These are phyloP conservation scores for Lentinula edodes DNA, from an alignment of 768 basidiomycete genomes.

Conservation along the genomic window DNA sequence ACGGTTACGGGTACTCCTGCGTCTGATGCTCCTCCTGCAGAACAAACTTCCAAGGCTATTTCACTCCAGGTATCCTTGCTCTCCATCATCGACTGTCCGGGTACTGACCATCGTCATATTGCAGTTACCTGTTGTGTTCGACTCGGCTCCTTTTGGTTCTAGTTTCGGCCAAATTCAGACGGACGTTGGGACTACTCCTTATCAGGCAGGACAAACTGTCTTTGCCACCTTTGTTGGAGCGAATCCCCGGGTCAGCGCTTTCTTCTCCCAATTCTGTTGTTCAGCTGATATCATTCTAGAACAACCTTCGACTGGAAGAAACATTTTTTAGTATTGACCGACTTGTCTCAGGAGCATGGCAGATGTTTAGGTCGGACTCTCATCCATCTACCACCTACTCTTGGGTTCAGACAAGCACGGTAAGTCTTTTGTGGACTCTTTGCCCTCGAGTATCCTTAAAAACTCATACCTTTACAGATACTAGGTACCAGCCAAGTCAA, in stretches of 20 bases:
- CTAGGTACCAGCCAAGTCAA: constrained; percentile 60
- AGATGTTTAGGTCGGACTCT: constrained; percentile 61
- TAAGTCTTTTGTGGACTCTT: constrained; percentile 21
- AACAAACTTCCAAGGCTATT: constrained; percentile 61
- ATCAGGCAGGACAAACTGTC: constrained; percentile 54
- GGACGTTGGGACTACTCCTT: constrained; percentile 48
- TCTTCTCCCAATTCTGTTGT: not conserved
- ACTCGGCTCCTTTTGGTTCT: constrained; percentile 49
- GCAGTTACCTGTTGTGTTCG: constrained; percentile 59
- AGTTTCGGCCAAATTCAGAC: constrained; percentile 56
- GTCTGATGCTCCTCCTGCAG: constrained; percentile 60
- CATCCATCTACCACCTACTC: constrained; percentile 70
- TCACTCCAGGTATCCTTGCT: constrained; percentile 49
- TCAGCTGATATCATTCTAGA: constrained; percentile 31
- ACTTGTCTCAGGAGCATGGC: constrained; percentile 45
- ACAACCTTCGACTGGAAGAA: constrained; percentile 68
- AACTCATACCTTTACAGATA: constrained; percentile 26
- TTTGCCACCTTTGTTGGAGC: constrained; percentile 65
- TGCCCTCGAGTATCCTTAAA: not conserved
- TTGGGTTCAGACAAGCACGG: constrained; percentile 56
- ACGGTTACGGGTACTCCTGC: constrained; percentile 34
- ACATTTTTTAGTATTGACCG: constrained; percentile 70
- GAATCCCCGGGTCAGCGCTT: constrained; percentile 58
- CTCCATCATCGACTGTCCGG: not conserved
- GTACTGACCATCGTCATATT: not conserved